Evolutionary conservation across 2,329 filamentous ascomycete species (phyloP), one percentile per base, ranked within the genome.

Genomic region (Botryosphaeria dothidea): DNA sequence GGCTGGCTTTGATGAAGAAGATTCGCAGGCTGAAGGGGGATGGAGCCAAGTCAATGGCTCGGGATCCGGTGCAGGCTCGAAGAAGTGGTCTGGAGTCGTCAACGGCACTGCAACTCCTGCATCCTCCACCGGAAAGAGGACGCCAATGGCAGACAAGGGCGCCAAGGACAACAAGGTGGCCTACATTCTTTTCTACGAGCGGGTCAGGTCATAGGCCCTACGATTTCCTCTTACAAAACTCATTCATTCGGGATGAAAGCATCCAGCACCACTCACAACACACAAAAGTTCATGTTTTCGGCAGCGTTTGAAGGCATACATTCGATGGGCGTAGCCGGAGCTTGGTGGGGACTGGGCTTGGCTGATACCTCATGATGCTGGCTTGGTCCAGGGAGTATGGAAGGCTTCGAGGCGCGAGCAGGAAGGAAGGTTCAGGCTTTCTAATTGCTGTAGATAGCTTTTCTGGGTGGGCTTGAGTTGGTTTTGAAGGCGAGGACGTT

Each of bases 101-200:
- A 95, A 93, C 71, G 90, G 89, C 43, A 83, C 81, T 25, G 79
- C 82, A 46, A 88, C 84, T 7, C 83, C 83, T 49, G 27, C 56
- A 13, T 79, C 78, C 52, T 82, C 82, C 23, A 79, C 82, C 34
- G 79, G 80, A 68, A 78, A 80, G 82, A 72, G 80, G 81, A 78
- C 79, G 83, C 80, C 84, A 86, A 81, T 77, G 58, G 68, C 70
- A 69, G 86, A 80, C 69, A 85, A 79, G 67, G 84, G 84, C 19
- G 78, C 91, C 74, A 92, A 92, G 78, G 94, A 98, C 77, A 97
- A 94, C 84, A 97, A 96, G 84, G 94, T 97, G 66, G 95, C 95
- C 3, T 99, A 99, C 79, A 87, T 99, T 69, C 81, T 99, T 74
- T 96, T 99, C 80, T 99, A 99, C 78, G 90, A 97, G 81, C 88